These are phyloP conservation scores for Porcisia hertigi DNA, from an alignment of 208 protist species.

Conservation along the genomic window DNA sequence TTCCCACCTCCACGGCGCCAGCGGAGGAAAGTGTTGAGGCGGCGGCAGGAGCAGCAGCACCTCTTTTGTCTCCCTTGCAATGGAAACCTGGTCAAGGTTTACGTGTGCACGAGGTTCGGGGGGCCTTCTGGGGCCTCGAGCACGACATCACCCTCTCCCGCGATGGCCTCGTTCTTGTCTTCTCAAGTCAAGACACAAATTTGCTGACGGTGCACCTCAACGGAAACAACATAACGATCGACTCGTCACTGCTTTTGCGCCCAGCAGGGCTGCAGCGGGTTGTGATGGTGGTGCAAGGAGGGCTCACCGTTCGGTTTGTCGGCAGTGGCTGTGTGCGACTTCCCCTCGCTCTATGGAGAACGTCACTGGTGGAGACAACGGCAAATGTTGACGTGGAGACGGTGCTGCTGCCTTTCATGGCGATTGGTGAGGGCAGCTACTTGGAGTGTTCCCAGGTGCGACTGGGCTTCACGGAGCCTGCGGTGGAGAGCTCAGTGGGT, in stretches of 20 bases:
- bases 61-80: constrained; percentile 8
- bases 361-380: constrained; percentile 27
- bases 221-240: constrained; percentile 54
- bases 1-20: not conserved
- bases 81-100: constrained; percentile 25
- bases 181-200: constrained; percentile 66
- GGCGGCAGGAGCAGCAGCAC: not conserved
- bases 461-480: constrained; percentile 41
- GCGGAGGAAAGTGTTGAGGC: not conserved
- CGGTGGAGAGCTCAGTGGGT: not conserved
- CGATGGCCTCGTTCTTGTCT: constrained; percentile 59
- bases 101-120: constrained; percentile 29
- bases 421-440: constrained; percentile 78
- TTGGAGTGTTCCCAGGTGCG: constrained; percentile 54
- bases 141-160: constrained; percentile 38
- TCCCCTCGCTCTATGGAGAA: constrained; percentile 36
- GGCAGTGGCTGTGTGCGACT: constrained; percentile 58
- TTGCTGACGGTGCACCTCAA: constrained; percentile 71
- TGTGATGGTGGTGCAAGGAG: constrained; percentile 68
- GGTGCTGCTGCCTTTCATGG: constrained; percentile 67
- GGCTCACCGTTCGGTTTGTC: constrained; percentile 69
- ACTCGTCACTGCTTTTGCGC: constrained; percentile 31
- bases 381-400: constrained; percentile 40
- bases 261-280: constrained; percentile 31
- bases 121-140: constrained; percentile 23